Conservation (phyloP, 2,329 filamentous ascomycete genomes). For the Boeremia lycopersici region DNA sequence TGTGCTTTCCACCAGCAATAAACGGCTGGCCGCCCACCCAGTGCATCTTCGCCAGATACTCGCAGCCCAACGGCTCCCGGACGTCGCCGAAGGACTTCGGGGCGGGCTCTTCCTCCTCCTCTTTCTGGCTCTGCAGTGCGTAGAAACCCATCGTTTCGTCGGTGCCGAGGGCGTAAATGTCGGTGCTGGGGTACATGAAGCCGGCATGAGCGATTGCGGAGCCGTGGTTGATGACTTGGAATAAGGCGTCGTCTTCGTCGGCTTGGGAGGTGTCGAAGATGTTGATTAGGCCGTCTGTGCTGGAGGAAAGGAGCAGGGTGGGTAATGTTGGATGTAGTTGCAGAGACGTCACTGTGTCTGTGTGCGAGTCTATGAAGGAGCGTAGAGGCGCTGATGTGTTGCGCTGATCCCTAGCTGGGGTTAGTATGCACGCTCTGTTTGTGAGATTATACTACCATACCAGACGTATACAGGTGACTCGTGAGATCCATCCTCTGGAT, state of each 20-base stretch:
- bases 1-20: conserved; percentile 70
- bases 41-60: conserved; percentile 74
- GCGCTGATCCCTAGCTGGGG: conserved; percentile 46
- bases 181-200: conserved; percentile 62
- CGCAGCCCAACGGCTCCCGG: conserved; percentile 67
- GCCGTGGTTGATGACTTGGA: conserved; percentile 79
- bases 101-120: conserved; percentile 59
- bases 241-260: conserved; percentile 77
- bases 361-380: conserved; percentile 55
- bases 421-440: conserved; percentile 6
- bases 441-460: conserved; percentile 18
- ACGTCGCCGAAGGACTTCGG: conserved; percentile 69
- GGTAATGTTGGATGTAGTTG: conserved; percentile 66
- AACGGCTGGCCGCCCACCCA: conserved; percentile 66
- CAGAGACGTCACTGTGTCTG: conserved; percentile 66
- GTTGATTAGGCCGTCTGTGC: conserved; percentile 80
- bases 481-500: conserved; percentile 58
- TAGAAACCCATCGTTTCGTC: conserved; percentile 81
- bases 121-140: conserved; percentile 67
- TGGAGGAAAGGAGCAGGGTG: conserved; percentile 72
- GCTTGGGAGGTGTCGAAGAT: conserved; percentile 69
- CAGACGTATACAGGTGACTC: conserved; percentile 48
- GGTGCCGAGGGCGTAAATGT: conserved; percentile 73
- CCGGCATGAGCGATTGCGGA: conserved; percentile 76
- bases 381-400: conserved; percentile 46